Evolutionary conservation across 2,329 filamentous ascomycete genomes (phyloP), one percentile per base, ranked within the genome.

Genomic region (Phyllosticta citriasiana): DNA sequence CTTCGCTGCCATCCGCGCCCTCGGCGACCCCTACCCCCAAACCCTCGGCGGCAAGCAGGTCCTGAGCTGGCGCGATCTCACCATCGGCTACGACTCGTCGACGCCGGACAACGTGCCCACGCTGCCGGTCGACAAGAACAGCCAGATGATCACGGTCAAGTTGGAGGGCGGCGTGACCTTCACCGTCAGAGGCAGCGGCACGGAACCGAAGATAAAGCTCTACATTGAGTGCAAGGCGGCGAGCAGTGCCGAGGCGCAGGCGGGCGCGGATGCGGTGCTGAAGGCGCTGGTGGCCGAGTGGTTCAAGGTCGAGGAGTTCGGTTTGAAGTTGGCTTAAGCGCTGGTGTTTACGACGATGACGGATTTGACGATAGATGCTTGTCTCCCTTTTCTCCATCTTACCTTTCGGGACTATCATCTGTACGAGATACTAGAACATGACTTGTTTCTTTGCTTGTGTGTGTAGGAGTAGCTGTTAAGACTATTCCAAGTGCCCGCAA

Each of bases 151-250:
- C 66, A 87, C 84, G 2, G 79, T 77, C 63, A 83, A 84, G 74
- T 67, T 84, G 72, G 78, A 83, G 27, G 78, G 78, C 22, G 74
- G 74, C 14, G 76, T 84, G 12, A 77, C 81, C 25, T 85, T 86
- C 66, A 86, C 84, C 2, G 77, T 85, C 24, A 72, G 84, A 65
- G 83, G 80, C 1, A 85, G 83, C 2, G 84, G 84, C 1, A 87
- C 84, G 1, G 84, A 87, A 70, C 84, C 84, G 0, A 87, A 87
- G 75, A 84, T 87, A 64, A 87, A 87, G 69, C 66, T 82, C 54
- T 82, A 82, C 65, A 79, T 82, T 57, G 80, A 82, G 64, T 78
- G 76, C 53, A 76, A 72, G 57, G 77, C 73, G 2, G 69, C 68
- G 53, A 76, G 71, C 10, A 72, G 72, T 14, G 73, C 72, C 22